Conservation (phyloP, 345 rosid genomes). For the Gossypium herbaceum region DNA sequence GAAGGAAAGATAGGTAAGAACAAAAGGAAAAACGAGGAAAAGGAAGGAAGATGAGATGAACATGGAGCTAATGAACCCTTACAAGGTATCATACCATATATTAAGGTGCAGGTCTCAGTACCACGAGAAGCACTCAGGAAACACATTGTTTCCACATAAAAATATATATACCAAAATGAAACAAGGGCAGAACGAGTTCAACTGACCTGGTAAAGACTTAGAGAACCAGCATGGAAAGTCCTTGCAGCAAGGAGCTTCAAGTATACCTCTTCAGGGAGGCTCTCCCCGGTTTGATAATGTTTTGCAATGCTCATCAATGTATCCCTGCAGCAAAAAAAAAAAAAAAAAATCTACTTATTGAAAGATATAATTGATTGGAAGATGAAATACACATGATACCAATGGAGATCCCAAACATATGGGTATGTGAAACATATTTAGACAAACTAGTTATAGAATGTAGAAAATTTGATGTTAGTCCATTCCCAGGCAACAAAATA, state of each 20-base stretch:
- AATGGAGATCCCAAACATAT: neutral
- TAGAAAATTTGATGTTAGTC: neutral
- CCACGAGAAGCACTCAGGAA: neutral
- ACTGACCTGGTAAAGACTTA: slow-evolving; percentile 81
- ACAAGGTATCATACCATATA: neutral
- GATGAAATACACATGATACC: too few species aligned
- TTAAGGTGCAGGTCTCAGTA: neutral
- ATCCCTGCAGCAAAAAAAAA: slow-evolving; percentile 43
- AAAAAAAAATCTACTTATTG: neutral
- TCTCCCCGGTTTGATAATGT: slow-evolving; percentile 81
- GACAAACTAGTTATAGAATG: neutral
- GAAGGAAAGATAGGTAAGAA: neutral
- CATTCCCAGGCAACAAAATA: neutral
- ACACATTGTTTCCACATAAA: neutral
- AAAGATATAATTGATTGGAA: neutral
- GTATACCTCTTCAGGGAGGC: slow-evolving; percentile 79
- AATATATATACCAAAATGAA: neutral
- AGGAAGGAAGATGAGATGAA: neutral
- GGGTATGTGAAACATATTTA: too few species aligned
- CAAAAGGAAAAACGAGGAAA: neutral
- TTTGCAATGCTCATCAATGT: slow-evolving; percentile 89
- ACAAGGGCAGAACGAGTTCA: slow-evolving; percentile 5
- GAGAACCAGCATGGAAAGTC: slow-evolving; percentile 80
- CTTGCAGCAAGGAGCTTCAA: slow-evolving; percentile 82
- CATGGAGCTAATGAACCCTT: neutral